Conservation (phyloP, 495 filamentous ascomycete genomes). For the Friedmanniomyces simplex region DNA sequence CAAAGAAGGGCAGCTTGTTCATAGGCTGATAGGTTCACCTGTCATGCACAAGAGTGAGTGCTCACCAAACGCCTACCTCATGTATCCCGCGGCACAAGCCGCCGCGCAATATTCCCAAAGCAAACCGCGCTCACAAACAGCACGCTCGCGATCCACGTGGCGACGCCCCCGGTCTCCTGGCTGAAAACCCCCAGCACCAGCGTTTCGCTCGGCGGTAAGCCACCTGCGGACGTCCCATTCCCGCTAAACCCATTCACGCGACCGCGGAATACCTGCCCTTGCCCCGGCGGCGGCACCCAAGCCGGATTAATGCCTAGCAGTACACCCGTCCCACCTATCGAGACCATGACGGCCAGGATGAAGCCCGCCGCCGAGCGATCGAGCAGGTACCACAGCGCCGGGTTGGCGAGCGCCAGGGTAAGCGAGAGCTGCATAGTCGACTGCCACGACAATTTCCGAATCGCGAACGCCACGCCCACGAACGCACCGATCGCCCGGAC, state of each 20-base stretch:
- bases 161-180: conserved; percentile 66
- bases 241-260: not conserved
- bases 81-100: conserved; percentile 56
- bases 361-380: conserved; percentile 83
- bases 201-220: conserved; percentile 21
- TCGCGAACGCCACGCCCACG: conserved; percentile 91
- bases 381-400: conserved; percentile 90
- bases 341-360: conserved; percentile 59
- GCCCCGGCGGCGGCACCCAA: conserved; percentile 58
- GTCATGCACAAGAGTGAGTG: too few relatives aligned
- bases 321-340: conserved; percentile 59
- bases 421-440: conserved; percentile 88
- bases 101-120: conserved; percentile 89
- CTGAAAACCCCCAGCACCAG: conserved; percentile 47
- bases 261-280: conserved; percentile 6
- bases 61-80: not conserved
- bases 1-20: too few relatives aligned
- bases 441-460: conserved; percentile 83
- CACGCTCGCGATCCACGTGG: conserved; percentile 82
- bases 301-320: conserved; percentile 62
- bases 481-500: conserved; percentile 87
- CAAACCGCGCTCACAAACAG: conserved; percentile 89
- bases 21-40: too few relatives aligned
- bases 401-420: conserved; percentile 84
- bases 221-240: not conserved